Evolutionary conservation across 164 flowering plant genomes (phyloP).

Genomic region (Taxillus chinensis): DNA sequence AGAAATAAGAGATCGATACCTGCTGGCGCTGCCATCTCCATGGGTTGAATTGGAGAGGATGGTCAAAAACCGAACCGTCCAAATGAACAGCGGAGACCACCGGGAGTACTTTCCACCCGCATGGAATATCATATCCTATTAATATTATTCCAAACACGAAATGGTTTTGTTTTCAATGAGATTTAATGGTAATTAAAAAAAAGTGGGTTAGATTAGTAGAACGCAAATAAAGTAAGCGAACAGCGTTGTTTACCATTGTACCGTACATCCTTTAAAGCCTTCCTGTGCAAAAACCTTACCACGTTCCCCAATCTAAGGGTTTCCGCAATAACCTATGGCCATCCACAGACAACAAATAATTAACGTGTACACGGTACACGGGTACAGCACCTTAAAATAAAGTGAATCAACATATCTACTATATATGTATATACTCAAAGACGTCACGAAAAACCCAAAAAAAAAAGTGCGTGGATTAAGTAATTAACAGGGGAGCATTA

Average conservation of each 20-base stretch:
- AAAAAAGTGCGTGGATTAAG: neutral
- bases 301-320: slow-evolving; percentile 61
- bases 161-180: neutral
- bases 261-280: slow-evolving; percentile 62
- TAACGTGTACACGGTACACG: neutral
- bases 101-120: slow-evolving; percentile 75
- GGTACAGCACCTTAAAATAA: no score
- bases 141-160: neutral
- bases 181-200: neutral
- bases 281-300: slow-evolving; percentile 66
- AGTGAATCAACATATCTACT: no score
- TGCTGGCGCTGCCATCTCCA: slow-evolving; percentile 54
- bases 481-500: neutral
- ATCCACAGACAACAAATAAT: neutral
- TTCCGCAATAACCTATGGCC: slow-evolving; percentile 52
- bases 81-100: slow-evolving; percentile 65
- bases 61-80: slow-evolving; percentile 45
- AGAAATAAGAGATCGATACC: no score
- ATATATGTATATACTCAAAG: neutral
- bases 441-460: neutral
- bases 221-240: slow-evolving; percentile 3
- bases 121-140: slow-evolving; percentile 51
- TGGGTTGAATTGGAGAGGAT: slow-evolving; percentile 44
- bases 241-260: slow-evolving; percentile 33
- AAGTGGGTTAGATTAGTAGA: slow-evolving; percentile 21